Evolutionary conservation across 2,329 filamentous ascomycete genomes (phyloP).

Genomic region (Paracoccidioides lutzii): DNA sequence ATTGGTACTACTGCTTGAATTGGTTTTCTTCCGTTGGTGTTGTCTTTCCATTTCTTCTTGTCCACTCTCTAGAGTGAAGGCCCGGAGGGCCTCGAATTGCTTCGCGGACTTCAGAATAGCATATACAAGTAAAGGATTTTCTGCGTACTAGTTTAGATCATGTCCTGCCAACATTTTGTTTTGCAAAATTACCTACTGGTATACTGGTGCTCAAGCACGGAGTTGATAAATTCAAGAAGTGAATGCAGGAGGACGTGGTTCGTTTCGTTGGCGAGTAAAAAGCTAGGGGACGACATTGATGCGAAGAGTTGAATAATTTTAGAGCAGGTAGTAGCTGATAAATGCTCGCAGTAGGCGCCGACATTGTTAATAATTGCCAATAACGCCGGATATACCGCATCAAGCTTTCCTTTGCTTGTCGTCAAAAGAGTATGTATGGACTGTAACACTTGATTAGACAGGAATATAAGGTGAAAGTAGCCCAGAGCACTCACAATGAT

Average conservation of each 20-base stretch:
- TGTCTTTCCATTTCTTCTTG: constrained; percentile 81
- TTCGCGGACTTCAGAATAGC: constrained; percentile 67
- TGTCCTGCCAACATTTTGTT: neutral
- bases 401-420: constrained; percentile 75
- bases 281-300: constrained; percentile 87
- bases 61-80: constrained; percentile 83
- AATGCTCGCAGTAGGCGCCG: constrained; percentile 65
- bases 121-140: constrained; percentile 71
- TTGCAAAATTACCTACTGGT: constrained; percentile 41
- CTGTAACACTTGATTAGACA: constrained; percentile 32
- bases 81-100: constrained; percentile 69
- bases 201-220: constrained; percentile 81
- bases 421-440: constrained; percentile 89
- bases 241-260: constrained; percentile 74
- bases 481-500: constrained; percentile 56
- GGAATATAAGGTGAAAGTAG: neutral
- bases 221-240: constrained; percentile 76
- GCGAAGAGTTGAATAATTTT: constrained; percentile 79
- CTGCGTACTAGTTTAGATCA: constrained; percentile 31
- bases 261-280: constrained; percentile 79
- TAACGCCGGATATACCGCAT: constrained; percentile 82
- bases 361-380: constrained; percentile 90
- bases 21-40: constrained; percentile 56
- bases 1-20: constrained; percentile 19
- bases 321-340: constrained; percentile 61